phyloP scores from a whole-genome alignment of 2,329 filamentous ascomycete genomes.

The Teratosphaeria zuluensis region DNA sequence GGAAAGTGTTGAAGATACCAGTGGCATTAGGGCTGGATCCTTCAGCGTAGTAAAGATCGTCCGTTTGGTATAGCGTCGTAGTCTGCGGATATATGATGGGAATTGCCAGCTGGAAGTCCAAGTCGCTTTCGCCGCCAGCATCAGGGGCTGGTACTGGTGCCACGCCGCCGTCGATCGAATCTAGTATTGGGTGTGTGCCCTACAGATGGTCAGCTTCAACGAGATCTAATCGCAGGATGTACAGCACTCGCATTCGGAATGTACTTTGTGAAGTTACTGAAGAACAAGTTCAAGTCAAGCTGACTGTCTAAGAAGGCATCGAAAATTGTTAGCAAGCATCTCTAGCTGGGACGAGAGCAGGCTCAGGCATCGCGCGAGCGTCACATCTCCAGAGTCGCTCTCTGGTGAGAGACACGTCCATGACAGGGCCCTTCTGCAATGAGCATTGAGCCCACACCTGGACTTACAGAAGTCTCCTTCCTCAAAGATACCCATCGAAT shows the following conservation, averaged over 20 bases:
- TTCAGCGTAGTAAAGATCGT: conserved; percentile 25
- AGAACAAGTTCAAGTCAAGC: conserved; percentile 35
- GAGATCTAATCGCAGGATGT: no score
- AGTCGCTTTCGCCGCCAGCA: conserved; percentile 30
- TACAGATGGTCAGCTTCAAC: not conserved
- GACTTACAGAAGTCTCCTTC: conserved; percentile 28
- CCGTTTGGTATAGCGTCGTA: conserved; percentile 40
- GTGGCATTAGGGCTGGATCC: conserved; percentile 26
- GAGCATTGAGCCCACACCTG: conserved; percentile 17
- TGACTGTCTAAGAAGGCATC: not conserved
- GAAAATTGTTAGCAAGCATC: not conserved
- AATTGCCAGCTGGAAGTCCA: conserved; percentile 43
- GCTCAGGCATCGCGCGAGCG: not conserved
- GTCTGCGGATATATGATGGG: conserved; percentile 45
- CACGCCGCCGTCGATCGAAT: conserved; percentile 13
- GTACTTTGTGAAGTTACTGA: conserved; percentile 19
- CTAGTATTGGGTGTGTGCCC: conserved; percentile 5
- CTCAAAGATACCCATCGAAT: conserved; percentile 34
- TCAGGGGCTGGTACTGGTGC: conserved; percentile 20
- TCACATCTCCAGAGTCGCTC: not conserved
- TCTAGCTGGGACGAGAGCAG: no score
- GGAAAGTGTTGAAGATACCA: conserved; percentile 36
- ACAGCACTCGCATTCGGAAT: conserved; percentile 7
- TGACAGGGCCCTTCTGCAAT: conserved; percentile 8
- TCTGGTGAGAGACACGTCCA: not conserved